These are phyloP conservation scores for Fusarium lateritium DNA, from an alignment of 2,329 filamentous ascomycete genomes.

Conservation along the genomic window DNA sequence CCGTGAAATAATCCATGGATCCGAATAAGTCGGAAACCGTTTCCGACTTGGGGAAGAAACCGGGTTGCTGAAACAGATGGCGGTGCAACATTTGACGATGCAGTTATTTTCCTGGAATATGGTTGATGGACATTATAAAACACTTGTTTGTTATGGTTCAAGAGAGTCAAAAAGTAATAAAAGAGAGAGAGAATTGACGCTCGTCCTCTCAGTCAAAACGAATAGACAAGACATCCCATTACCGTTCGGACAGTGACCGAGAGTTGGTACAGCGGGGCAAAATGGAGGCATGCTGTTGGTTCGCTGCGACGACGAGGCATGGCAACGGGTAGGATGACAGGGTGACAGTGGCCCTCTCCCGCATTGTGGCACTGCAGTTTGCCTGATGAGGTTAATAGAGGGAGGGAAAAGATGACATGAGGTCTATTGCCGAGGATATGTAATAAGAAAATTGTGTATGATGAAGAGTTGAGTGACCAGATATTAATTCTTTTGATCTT, in stretches of 20 bases:
- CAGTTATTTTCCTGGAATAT: not conserved
- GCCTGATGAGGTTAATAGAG: conserved; percentile 34
- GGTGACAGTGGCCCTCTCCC: conserved; percentile 36
- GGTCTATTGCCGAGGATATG: conserved; percentile 26
- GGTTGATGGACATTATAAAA: not conserved
- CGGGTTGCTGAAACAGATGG: conserved; percentile 31
- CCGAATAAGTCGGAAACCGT: conserved; percentile 29
- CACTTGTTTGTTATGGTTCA: not conserved
- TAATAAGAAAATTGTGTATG: conserved; percentile 1
- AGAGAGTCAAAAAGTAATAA: conserved; percentile 31
- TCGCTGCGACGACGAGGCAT: conserved; percentile 31
- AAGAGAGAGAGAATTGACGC: conserved; percentile 33
- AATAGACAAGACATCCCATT: conserved; percentile 42
- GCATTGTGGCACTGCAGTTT: conserved; percentile 25
- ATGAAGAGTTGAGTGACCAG: conserved; percentile 7
- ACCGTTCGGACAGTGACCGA: conserved; percentile 49
- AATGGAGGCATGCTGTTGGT: conserved; percentile 41
- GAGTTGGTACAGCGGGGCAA: conserved; percentile 41
- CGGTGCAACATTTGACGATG: not conserved
- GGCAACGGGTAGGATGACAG: conserved; percentile 40
- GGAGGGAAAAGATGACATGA: conserved; percentile 8
- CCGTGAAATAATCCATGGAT: conserved; percentile 23
- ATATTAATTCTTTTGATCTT: conserved; percentile 24
- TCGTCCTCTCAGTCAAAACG: conserved; percentile 31
- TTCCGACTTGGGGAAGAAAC: conserved; percentile 26